Percentiles rank a stretch among this genome's conserved stretches.
phyloP scores from a whole-genome alignment of 768 basidiomycete species.

The Termitomyces sp. region DNA sequence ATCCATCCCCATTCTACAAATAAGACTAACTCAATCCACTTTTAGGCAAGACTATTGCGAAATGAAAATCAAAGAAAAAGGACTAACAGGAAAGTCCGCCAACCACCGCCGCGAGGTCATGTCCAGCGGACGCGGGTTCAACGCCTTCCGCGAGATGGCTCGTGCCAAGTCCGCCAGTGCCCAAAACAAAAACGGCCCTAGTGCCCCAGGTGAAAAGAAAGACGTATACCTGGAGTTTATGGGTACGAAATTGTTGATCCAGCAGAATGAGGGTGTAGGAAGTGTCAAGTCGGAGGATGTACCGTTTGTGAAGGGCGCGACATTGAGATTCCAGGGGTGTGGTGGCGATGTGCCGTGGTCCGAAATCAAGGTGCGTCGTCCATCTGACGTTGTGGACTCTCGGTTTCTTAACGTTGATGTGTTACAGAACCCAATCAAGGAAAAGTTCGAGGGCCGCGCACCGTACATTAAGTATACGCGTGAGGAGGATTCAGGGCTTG shows the following conservation, averaged over 20 bases:
- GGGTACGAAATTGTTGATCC: constrained; percentile 62
- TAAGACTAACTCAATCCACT: neutral
- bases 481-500: constrained; percentile 44
- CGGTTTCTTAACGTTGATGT: neutral
- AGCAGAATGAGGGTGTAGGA: constrained; percentile 56
- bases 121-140: constrained; percentile 55
- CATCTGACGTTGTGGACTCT: neutral
- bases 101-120: constrained; percentile 52
- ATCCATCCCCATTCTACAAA: neutral
- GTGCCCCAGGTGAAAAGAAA: constrained; percentile 30
- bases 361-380: constrained; percentile 41
- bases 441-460: constrained; percentile 41
- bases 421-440: constrained; percentile 42
- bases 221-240: constrained; percentile 74
- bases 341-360: constrained; percentile 43
- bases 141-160: constrained; percentile 72
- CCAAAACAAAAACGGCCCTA: constrained; percentile 17
- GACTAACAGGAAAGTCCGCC: constrained; percentile 70
- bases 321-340: constrained; percentile 54
- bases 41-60: constrained; percentile 80
- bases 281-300: constrained; percentile 57
- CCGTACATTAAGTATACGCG: constrained; percentile 48
- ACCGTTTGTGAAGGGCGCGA: constrained; percentile 48
- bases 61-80: constrained; percentile 96
- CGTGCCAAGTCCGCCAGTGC: constrained; percentile 25